Conservation (phyloP, 495 filamentous ascomycete species). For the Penicillium ochrochloron region DNA sequence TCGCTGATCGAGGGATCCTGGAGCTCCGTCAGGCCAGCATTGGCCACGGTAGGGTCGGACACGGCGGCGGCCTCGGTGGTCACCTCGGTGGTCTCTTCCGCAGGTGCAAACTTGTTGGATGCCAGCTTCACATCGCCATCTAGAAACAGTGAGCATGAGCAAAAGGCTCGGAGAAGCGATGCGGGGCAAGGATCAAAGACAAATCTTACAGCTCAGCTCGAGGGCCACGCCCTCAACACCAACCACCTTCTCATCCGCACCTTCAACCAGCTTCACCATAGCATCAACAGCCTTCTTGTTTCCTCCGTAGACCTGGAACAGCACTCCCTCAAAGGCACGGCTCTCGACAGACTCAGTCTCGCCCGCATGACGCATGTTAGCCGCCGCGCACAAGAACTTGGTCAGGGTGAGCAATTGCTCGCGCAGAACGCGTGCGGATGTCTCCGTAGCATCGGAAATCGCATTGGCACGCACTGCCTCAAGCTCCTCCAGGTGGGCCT, state of each 20-base stretch:
- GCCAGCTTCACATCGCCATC: slow-evolving; percentile 70
- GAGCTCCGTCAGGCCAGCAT: slow-evolving; percentile 79
- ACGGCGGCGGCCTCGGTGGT: slow-evolving; percentile 43
- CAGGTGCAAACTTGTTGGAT: slow-evolving; percentile 46
- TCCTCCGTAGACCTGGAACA: slow-evolving; percentile 88
- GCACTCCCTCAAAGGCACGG: slow-evolving; percentile 85
- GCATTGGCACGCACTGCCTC: slow-evolving; percentile 69
- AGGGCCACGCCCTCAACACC: slow-evolving; percentile 67
- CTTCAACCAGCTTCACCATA: slow-evolving; percentile 84
- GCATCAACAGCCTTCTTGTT: slow-evolving; percentile 78
- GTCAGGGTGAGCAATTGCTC: slow-evolving; percentile 67
- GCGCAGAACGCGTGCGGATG: slow-evolving; percentile 55
- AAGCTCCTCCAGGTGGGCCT: slow-evolving; percentile 70
- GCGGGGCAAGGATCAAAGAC: not conserved
- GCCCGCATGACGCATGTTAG: slow-evolving; percentile 66
- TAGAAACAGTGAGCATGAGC: slow-evolving; percentile 30
- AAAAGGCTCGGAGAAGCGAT: not conserved
- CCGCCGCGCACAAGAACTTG: slow-evolving; percentile 80
- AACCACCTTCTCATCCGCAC: slow-evolving; percentile 70
- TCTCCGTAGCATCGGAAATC: slow-evolving; percentile 63
- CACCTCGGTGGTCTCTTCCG: slow-evolving; percentile 27
- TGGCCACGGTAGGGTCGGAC: slow-evolving; percentile 76
- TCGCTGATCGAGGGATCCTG: slow-evolving; percentile 44
- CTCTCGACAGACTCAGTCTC: slow-evolving; percentile 72
- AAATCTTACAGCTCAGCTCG: slow-evolving; percentile 74